These are phyloP conservation scores for Pachyrhizus erosus DNA, from an alignment of 306 rosid genomes.

Conservation along the genomic window DNA sequence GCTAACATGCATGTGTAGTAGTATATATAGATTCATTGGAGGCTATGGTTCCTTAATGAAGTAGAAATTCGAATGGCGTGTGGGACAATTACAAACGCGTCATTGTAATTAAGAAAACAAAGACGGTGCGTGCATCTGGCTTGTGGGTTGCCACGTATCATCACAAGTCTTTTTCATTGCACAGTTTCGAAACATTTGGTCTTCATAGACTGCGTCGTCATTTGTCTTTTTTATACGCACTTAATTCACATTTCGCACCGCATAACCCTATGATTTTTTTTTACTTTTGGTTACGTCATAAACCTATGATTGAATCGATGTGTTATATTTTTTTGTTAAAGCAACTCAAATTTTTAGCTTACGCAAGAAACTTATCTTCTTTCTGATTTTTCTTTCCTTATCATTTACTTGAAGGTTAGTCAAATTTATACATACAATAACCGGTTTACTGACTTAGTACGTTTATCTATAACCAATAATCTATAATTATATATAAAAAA, in stretches of 20 bases:
- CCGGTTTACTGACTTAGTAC: too few relatives aligned
- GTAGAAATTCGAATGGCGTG: background rate
- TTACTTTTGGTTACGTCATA: too few relatives aligned
- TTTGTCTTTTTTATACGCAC: background rate
- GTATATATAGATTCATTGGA: conserved; percentile 19
- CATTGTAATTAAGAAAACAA: background rate
- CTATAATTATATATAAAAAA: too few relatives aligned
- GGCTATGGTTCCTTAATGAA: conserved; percentile 25
- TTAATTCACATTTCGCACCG: background rate
- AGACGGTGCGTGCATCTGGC: background rate
- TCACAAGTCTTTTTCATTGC: background rate
- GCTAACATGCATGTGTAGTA: background rate
- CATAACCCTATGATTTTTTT: background rate
- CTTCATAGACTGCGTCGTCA: background rate
- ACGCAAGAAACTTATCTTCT: too few relatives aligned
- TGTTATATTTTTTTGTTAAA: too few relatives aligned
- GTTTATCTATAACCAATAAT: too few relatives aligned
- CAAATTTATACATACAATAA: too few relatives aligned
- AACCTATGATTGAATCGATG: background rate
- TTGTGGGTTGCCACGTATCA: background rate
- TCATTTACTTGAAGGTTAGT: too few relatives aligned
- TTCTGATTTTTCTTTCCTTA: too few relatives aligned
- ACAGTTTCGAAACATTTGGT: background rate
- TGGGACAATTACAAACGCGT: conserved; percentile 25
- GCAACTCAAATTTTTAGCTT: too few relatives aligned